These are phyloP conservation scores for Crepidotus variabilis DNA, from an alignment of 768 basidiomycete species.

Conservation along the genomic window DNA sequence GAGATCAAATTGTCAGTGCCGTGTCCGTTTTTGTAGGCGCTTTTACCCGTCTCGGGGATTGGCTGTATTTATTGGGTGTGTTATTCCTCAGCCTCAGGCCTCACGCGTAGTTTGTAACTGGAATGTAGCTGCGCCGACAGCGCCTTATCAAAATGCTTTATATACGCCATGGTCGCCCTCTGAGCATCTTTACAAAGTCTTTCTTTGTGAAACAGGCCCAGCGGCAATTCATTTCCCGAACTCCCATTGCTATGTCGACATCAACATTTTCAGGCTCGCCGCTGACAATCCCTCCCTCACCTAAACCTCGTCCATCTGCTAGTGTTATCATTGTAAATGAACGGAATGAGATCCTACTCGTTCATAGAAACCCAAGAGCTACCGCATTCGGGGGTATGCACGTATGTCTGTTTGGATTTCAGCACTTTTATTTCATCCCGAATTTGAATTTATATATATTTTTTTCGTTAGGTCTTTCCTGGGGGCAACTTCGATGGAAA, in stretches of 20 bases:
- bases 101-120: background rate
- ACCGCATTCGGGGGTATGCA: constrained; percentile 64
- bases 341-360: constrained; percentile 65
- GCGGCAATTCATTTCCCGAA: background rate
- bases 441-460: background rate
- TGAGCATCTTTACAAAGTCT: background rate
- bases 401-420: constrained; percentile 34
- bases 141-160: background rate
- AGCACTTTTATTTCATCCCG: background rate
- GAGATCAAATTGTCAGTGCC: background rate
- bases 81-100: no score
- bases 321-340: constrained; percentile 64
- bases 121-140: background rate
- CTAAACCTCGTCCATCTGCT: constrained; percentile 55
- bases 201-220: background rate
- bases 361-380: constrained; percentile 65
- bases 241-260: background rate
- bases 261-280: background rate
- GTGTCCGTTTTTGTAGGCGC: background rate
- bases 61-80: background rate
- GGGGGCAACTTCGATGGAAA: constrained; percentile 64
- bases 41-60: background rate
- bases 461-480: constrained; percentile 60
- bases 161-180: background rate
- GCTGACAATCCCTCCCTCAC: background rate